Base-by-base conservation (phyloP, 2,329 filamentous ascomycete genomes). In the Cladosporium oxysporum region DNA sequence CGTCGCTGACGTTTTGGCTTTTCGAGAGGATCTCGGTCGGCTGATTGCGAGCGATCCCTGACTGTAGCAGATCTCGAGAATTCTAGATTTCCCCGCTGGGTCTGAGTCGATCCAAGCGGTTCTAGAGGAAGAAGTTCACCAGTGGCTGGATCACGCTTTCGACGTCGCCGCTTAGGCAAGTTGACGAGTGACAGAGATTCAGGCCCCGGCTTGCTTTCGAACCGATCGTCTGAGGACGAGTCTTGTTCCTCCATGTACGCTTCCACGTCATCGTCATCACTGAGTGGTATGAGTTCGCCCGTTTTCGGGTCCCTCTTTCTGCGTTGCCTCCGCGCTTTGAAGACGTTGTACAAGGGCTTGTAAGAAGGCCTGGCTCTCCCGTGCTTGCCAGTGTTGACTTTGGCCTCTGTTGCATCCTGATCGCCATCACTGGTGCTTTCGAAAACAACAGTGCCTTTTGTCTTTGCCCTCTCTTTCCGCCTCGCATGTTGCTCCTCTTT, bases 291-390 rank as follows among this genome's bases (percentile, higher is more conserved):
- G 11, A 74, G 66, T 29, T 75, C 72, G 8, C 70, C 69, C 44
- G 73, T 76, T 16, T 61, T 61, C 1, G 70, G 71, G 61, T 76
- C 71, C 23, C 73, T 69, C 65, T 72, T 74, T 23, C 74, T 64
- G 7, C 74, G 68, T 31, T 73, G 67, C 41, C 71, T 66, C 11
- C 65, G 50, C 52, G 55, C 47, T 28, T 33, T 53, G 14, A 55
- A 23, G 12, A 41, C 41, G 41, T 62, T 67, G 66, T 69, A 74
- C 37, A 76, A 35, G 41, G 73, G 71, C 57, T 68, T 75, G 66
- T 77, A 78, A 23, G 70, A 72, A 8, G 76, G 76, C 44, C 76
- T 67, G 12, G 75, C 72, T 41, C 76, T 67, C 2, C 75, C 74
- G 62, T 72, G 68, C 21, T 66, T 62, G 28, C 41, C 44, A 12